phyloP scores from a whole-genome alignment of 371 early-diverging fungal species.

The Phascolomyces articulosus region DNA sequence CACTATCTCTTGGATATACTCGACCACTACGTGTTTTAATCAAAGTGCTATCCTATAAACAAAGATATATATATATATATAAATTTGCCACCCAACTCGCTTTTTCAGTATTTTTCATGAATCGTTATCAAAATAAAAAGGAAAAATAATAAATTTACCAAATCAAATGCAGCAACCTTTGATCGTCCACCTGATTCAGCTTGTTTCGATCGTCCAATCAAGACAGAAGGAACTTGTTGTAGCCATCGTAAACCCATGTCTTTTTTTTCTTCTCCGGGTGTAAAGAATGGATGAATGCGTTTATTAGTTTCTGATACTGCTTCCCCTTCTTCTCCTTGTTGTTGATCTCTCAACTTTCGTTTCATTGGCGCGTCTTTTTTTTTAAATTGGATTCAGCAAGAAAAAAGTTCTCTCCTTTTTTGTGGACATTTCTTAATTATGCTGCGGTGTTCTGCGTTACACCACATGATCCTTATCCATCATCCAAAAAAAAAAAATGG shows the following conservation, averaged over 20 bases:
- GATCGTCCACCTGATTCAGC: constrained; percentile 14
- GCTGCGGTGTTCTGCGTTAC: too few species aligned
- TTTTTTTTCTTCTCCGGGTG: not conserved
- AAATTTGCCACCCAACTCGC: not conserved
- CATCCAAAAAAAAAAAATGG: too few species aligned
- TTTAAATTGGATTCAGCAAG: not conserved
- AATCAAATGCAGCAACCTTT: constrained; percentile 84
- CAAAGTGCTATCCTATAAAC: constrained; percentile 70
- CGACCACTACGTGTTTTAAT: constrained; percentile 66
- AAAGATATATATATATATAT: not conserved
- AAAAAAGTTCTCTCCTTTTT: too few species aligned
- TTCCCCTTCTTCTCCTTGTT: not conserved
- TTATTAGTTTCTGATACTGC: not conserved
- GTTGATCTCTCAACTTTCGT: not conserved
- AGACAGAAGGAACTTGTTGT: constrained; percentile 13
- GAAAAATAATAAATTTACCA: constrained; percentile 42
- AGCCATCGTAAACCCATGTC: constrained; percentile 16
- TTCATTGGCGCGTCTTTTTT: not conserved
- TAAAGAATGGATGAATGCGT: constrained; percentile 22
- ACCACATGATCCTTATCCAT: too few species aligned
- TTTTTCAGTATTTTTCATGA: not conserved
- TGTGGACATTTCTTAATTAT: too few species aligned
- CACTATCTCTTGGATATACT: constrained; percentile 64
- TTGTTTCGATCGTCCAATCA: constrained; percentile 17
- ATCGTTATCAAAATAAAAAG: not conserved